Evolutionary conservation across 768 basidiomycete species (phyloP).

Genomic region (Kwoniella botswanensis): DNA sequence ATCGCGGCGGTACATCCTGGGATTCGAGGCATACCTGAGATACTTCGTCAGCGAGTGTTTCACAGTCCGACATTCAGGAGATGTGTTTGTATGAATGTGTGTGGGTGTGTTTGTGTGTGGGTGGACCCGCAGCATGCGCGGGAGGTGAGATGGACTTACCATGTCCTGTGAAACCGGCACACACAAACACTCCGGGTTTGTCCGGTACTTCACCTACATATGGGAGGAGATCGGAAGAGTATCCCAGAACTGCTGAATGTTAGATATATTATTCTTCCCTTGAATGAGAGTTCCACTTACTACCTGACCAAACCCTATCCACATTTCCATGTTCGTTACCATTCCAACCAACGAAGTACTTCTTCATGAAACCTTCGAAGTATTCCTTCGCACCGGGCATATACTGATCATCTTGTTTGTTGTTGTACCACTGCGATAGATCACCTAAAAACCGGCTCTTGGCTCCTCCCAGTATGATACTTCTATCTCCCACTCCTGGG

Average conservation of each 20-base stretch:
- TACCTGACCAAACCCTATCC: conserved; percentile 44
- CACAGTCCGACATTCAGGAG: neutral
- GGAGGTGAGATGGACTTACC: conserved; percentile 27
- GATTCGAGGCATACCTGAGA: conserved; percentile 43
- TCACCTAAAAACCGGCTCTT: conserved; percentile 32
- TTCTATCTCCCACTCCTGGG: conserved; percentile 37
- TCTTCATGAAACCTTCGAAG: conserved; percentile 42
- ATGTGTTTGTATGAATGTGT: conserved; percentile 1
- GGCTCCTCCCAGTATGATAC: conserved; percentile 46
- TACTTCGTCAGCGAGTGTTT: conserved; percentile 8
- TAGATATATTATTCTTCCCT: neutral
- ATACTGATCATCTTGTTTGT: conserved; percentile 36
- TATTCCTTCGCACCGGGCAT: conserved; percentile 38
- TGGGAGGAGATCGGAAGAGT: conserved; percentile 42
- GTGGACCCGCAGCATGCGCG: too few relatives aligned
- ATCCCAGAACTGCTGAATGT: conserved; percentile 36
- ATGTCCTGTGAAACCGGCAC: conserved; percentile 48
- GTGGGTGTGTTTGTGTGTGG: neutral
- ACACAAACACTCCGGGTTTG: conserved; percentile 36
- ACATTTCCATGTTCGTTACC: conserved; percentile 37
- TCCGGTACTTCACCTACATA: conserved; percentile 39
- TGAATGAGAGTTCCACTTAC: conserved; percentile 22
- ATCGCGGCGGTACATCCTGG: conserved; percentile 38
- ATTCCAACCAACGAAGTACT: conserved; percentile 38
- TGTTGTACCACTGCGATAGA: conserved; percentile 37